Base-by-base conservation (phyloP, 2,329 filamentous ascomycete genomes). In the Fusarium euwallaceae region DNA sequence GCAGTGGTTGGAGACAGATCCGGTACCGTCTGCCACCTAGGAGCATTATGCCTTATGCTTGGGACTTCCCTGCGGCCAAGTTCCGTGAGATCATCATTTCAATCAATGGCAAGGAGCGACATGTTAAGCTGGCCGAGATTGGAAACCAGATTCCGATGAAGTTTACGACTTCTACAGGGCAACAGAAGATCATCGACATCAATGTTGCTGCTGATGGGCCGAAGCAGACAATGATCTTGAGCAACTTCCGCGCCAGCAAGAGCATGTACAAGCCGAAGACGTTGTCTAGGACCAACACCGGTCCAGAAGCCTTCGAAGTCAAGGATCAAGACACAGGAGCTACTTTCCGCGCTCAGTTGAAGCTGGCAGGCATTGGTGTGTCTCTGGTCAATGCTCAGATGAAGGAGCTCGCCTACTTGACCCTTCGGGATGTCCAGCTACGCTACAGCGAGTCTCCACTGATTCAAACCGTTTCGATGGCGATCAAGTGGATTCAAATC, bases 11-110 rank as follows among this genome's bases (percentile, higher is more conserved):
- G 94, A 93, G 94, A 74, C 95, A 95, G 3, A 94, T 99, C 71
- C 90, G 95, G 63, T 99, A 99, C 84, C 93, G 96, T 36, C 87
- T 99, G 34, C 97, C 97, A 3, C 92, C 96, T 14, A 90, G 97
- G 70, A 98, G 96, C 83, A 98, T 99, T 83, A 99, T 99, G 97
- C 97, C 97, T 1, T 99, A 99, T 80, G 96, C 97, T 2, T 99
- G 97, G 97, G 97, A 99, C 81, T 99, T 98, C 84, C 97, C 97
- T 1, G 96, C 97, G 1, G 95, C 95, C n/a, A 98, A 97, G 84
- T 93, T 94, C 84, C 97, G 97, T 79, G 97, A 98, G 81, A 90
- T 99, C 43, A 91, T 98, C 60, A 91, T 99, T 80, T 76, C 82
- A 32, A 73, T 81, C 1, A 80, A 81, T 24, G 79, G 80, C 61